Conservation (phyloP, 805 yeast genomes). For the Millerago galiae region DNA sequence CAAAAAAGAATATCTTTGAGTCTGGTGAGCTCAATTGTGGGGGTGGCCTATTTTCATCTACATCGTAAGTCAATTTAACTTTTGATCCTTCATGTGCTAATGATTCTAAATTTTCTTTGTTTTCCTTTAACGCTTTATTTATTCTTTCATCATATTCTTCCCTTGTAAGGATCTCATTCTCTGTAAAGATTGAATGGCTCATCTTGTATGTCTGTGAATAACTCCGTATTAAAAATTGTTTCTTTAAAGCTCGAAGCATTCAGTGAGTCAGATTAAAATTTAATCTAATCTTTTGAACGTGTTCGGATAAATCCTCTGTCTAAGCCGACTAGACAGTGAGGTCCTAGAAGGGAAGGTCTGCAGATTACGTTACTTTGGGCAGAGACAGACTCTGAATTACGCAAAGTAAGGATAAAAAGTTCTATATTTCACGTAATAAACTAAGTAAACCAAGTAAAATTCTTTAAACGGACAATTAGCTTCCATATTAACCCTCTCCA, state of each 20-base stretch:
- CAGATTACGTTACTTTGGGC: not conserved
- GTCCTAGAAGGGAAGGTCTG: not conserved
- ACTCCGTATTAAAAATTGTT: not conserved
- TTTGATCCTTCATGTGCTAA: constrained; percentile 30
- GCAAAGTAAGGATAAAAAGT: not conserved
- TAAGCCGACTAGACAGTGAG: not conserved
- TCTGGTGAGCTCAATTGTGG: constrained; percentile 21
- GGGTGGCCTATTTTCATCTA: constrained; percentile 9
- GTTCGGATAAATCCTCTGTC: not conserved
- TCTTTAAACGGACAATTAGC: too few species aligned
- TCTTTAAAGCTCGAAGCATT: not conserved
- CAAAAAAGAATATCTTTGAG: constrained; percentile 64
- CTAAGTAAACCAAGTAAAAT: too few species aligned
- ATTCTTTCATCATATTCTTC: constrained; percentile 8
- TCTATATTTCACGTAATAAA: too few species aligned
- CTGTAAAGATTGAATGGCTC: constrained; percentile 1
- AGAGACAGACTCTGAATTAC: too few species aligned
- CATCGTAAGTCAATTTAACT: constrained; percentile 25
- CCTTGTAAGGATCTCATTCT: not conserved
- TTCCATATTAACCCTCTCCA: too few species aligned
- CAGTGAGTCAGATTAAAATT: not conserved
- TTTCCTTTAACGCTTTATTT: constrained; percentile 17
- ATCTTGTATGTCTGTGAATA: not conserved
- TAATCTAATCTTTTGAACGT: not conserved
- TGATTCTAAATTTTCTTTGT: constrained; percentile 27